Percentiles rank a stretch among this genome's conserved stretches.
Conservation (phyloP, 768 basidiomycete species). For the Nidularia sp. region DNA sequence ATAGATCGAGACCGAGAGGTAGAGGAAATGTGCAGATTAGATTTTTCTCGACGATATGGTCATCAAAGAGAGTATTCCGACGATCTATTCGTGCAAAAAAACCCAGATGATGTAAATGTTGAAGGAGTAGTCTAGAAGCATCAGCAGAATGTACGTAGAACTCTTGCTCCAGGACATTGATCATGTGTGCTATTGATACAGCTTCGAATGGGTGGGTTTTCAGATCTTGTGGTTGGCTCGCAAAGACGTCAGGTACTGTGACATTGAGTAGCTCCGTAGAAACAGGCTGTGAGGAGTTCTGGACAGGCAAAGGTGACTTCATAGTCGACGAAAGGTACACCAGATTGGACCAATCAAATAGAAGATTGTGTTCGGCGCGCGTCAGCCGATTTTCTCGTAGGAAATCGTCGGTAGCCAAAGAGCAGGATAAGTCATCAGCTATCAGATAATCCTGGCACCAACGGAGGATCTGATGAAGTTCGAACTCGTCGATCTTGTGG, state of each 20-base stretch:
- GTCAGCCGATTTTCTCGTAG: constrained; percentile 41
- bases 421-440: constrained; percentile 36
- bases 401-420: constrained; percentile 48
- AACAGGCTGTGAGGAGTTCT: constrained; percentile 38
- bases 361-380: constrained; percentile 39
- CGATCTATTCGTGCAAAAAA: constrained; percentile 50
- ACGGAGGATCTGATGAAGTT: constrained; percentile 50
- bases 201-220: constrained; percentile 50
- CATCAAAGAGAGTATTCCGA: constrained; percentile 29
- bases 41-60: constrained; percentile 18
- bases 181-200: constrained; percentile 54
- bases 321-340: constrained; percentile 57
- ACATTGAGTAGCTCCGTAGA: constrained; percentile 20
- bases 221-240: constrained; percentile 14
- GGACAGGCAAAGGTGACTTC: constrained; percentile 34
- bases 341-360: constrained; percentile 69
- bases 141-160: constrained; percentile 53
- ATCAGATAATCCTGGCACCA: constrained; percentile 48
- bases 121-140: constrained; percentile 36
- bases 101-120: constrained; percentile 59
- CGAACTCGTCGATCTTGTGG: constrained; percentile 44
- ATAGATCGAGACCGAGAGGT: constrained; percentile 68
- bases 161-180: constrained; percentile 53
- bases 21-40: constrained; percentile 58
- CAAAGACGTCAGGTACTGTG: constrained; percentile 12